phyloP scores from a whole-genome alignment of 805 yeast species.

The Lipomyces spencermartinsiae region DNA sequence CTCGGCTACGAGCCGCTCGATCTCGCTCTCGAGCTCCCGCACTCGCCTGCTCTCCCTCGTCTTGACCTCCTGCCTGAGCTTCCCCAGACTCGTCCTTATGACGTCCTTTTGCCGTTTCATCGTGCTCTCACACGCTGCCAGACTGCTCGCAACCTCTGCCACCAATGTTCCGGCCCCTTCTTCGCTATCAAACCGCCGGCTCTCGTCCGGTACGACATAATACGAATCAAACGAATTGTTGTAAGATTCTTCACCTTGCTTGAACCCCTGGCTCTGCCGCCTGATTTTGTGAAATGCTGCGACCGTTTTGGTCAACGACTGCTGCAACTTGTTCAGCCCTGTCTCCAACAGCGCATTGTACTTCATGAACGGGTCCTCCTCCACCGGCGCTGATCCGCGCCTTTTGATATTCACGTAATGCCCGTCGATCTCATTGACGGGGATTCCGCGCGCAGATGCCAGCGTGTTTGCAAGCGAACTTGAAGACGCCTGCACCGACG shows the following conservation, averaged over 20 bases:
- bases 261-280: constrained; percentile 8
- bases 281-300: constrained; percentile 35
- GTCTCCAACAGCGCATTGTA: constrained; percentile 38
- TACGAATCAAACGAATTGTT: constrained; percentile 35
- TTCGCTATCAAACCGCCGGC: not conserved
- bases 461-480: constrained; percentile 26
- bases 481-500: constrained; percentile 10
- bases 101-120: constrained; percentile 44
- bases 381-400: constrained; percentile 12
- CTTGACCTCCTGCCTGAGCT: constrained; percentile 49
- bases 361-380: constrained; percentile 42
- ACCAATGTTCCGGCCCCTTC: not conserved
- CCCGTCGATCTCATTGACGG: constrained; percentile 19
- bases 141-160: constrained; percentile 9
- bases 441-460: constrained; percentile 44
- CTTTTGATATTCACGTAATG: constrained; percentile 25
- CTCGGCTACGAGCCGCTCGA: constrained; percentile 50
- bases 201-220: constrained; percentile 45
- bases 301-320: constrained; percentile 32
- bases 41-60: constrained; percentile 48
- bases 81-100: constrained; percentile 44
- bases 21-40: constrained; percentile 48
- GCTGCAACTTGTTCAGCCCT: constrained; percentile 26
- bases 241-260: not conserved
- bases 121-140: constrained; percentile 43